Conservation (phyloP, 2,329 filamentous ascomycete species). For the Chrysoporthe puriensis region DNA sequence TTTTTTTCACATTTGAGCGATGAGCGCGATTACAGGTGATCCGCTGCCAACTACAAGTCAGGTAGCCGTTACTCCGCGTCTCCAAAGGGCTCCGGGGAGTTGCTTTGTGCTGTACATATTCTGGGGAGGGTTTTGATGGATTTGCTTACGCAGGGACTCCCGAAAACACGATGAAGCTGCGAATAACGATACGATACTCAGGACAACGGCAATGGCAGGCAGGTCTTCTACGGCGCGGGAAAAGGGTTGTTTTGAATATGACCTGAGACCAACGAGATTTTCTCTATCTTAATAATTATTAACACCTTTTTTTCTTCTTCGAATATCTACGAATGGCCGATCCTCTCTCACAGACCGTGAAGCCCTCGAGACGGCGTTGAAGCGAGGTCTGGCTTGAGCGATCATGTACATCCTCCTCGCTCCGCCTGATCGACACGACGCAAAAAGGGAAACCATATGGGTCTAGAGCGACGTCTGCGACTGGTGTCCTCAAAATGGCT, state of each 20-base stretch:
- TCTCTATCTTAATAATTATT: constrained; percentile 2
- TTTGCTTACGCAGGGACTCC: not conserved
- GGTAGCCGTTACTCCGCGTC: too few relatives aligned
- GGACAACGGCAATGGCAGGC: constrained; percentile 1
- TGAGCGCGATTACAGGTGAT: too few relatives aligned
- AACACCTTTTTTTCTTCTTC: not conserved
- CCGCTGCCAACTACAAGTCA: too few relatives aligned
- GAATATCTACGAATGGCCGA: not conserved
- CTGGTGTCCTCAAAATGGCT: not conserved
- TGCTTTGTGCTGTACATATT: not conserved
- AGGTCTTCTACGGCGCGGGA: not conserved
- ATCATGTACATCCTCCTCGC: not conserved
- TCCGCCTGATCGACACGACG: not conserved
- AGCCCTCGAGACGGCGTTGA: not conserved
- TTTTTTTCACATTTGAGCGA: too few relatives aligned
- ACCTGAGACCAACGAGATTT: not conserved
- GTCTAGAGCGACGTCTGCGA: not conserved
- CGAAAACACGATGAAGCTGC: not conserved
- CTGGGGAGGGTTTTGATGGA: not conserved
- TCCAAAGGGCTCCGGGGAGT: not conserved
- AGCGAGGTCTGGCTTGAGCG: not conserved
- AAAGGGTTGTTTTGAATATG: not conserved
- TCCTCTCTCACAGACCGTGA: not conserved
- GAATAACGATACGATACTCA: not conserved
- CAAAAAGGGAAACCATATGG: not conserved